Evolutionary conservation across 192 early-diverging fungal species (phyloP).

Genomic region (Linnemannia hyalina): DNA sequence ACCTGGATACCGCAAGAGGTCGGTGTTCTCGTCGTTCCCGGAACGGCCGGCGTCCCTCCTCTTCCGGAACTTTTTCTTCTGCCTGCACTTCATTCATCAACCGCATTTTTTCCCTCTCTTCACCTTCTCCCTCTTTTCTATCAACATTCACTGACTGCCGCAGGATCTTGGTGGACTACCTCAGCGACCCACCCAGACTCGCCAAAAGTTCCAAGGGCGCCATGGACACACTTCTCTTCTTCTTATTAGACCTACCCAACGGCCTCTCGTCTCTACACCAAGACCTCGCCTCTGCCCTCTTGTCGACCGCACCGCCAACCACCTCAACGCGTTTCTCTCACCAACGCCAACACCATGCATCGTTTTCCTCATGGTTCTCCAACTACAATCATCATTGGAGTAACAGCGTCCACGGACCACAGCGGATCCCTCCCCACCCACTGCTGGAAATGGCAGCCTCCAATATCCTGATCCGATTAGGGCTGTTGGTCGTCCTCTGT

Average conservation of each 20-base stretch:
- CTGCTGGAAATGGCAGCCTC: constrained; percentile 18
- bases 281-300: not conserved
- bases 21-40: not conserved
- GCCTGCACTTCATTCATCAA: not conserved
- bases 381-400: not conserved
- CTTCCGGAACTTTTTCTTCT: not conserved
- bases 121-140: not conserved
- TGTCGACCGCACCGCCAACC: not conserved
- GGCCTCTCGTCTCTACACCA: not conserved
- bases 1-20: not conserved
- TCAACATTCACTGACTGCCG: no score
- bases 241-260: not conserved
- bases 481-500: constrained; percentile 27
- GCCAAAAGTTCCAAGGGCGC: not conserved
- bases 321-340: not conserved
- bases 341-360: not conserved
- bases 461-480: constrained; percentile 30
- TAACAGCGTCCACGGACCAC: constrained; percentile 1
- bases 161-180: no score
- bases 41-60: not conserved
- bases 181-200: no score
- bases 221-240: not conserved
- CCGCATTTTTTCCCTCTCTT: not conserved
- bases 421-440: constrained; percentile 21
- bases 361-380: not conserved